Conservation (phyloP, 352 stramenopile genomes). For the Pythium sukuiense region DNA sequence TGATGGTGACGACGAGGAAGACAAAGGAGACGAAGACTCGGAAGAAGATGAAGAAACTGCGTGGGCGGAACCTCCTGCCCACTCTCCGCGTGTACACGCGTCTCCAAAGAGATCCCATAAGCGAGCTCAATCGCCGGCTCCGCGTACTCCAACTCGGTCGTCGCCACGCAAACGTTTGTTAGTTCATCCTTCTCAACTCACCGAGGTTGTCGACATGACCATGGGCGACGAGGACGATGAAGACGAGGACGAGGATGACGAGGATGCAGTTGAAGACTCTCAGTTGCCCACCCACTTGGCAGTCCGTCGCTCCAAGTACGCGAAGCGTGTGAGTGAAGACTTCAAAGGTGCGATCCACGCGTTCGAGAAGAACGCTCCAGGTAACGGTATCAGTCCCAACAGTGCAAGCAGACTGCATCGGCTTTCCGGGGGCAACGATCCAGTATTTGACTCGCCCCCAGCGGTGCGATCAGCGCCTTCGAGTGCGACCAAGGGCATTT, state of each 20-base stretch:
- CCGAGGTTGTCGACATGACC: slow-evolving; percentile 27
- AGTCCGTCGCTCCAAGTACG: background rate
- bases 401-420: slow-evolving; percentile 13
- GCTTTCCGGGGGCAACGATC: slow-evolving; percentile 18
- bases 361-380: slow-evolving; percentile 32
- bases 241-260: slow-evolving; percentile 5
- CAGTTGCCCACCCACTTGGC: slow-evolving; percentile 22
- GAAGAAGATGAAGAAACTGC: slow-evolving; percentile 2
- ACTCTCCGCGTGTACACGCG: background rate
- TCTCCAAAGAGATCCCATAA: background rate
- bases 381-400: background rate
- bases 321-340: slow-evolving; percentile 46
- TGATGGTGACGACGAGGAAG: background rate
- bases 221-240: slow-evolving; percentile 16
- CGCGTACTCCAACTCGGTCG: background rate
- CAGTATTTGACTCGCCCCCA: slow-evolving; percentile 17
- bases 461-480: background rate
- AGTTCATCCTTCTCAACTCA: slow-evolving; percentile 14
- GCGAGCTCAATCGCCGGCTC: background rate
- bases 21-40: background rate
- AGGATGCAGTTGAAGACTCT: slow-evolving; percentile 29
- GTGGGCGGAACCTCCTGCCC: slow-evolving; percentile 3
- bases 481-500: background rate
- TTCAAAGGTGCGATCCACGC: slow-evolving; percentile 48
- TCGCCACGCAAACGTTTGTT: slow-evolving; percentile 10